A percentile compares a stretch with the other conserved stretches of the same genome.
phyloP scores from a whole-genome alignment of 345 rosid genomes.

The Physaria fendleri region DNA sequence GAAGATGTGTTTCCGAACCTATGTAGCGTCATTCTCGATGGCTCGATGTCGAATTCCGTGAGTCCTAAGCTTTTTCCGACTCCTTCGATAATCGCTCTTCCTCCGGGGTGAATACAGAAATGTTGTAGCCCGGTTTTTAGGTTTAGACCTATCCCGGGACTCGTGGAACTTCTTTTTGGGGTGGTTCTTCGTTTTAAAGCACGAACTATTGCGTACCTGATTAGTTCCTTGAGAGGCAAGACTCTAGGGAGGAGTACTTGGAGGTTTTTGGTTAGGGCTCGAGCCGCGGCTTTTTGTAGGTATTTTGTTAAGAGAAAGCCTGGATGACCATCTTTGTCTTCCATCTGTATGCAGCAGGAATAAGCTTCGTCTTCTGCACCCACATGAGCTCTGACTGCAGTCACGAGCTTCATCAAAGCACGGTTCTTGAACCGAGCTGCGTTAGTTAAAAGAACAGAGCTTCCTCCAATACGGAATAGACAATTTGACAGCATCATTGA shows the following conservation, averaged over 20 bases:
- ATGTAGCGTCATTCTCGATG: constrained; percentile 75
- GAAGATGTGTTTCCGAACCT: constrained; percentile 81
- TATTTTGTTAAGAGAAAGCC: constrained; percentile 30
- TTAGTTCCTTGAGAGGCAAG: constrained; percentile 38
- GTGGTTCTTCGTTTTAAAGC: constrained; percentile 20
- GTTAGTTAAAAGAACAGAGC: constrained; percentile 68
- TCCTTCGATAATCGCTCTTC: constrained; percentile 61
- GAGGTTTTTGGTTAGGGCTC: constrained; percentile 52
- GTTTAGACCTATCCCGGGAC: constrained; percentile 24
- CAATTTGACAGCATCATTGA: constrained; percentile 79
- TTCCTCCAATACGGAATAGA: constrained; percentile 66
- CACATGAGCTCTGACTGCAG: constrained; percentile 42
- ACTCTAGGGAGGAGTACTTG: constrained; percentile 49
- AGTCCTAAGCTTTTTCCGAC: constrained; percentile 50
- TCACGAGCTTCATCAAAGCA: constrained; percentile 46
- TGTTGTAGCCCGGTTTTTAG: constrained; percentile 30
- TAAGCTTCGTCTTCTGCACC: constrained; percentile 62
- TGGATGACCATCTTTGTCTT: constrained; percentile 29
- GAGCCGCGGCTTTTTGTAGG: constrained; percentile 21
- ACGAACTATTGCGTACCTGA: constrained; percentile 12
- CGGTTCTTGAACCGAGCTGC: constrained; percentile 30
- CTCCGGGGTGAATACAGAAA: constrained; percentile 33
- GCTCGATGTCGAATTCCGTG: constrained; percentile 56
- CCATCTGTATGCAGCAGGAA: constrained; percentile 41
- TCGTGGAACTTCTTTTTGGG: constrained; percentile 7